These are phyloP conservation scores for Nicotiana rustica DNA, from an alignment of 305 asterid species.

Conservation along the genomic window DNA sequence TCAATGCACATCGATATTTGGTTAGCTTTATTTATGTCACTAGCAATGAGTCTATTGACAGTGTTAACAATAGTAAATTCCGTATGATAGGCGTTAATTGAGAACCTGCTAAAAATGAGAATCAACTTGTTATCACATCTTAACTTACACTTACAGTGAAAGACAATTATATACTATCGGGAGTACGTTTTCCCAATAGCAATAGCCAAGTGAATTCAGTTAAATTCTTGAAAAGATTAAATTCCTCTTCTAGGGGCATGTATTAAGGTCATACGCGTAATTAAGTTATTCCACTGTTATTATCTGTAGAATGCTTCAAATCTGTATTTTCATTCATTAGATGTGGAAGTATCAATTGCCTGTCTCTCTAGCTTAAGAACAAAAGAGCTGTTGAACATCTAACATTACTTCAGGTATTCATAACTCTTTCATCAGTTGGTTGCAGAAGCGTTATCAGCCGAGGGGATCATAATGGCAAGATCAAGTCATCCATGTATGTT, in stretches of 20 bases:
- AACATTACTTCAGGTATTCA: not conserved
- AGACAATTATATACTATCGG: not conserved
- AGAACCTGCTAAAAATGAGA: not conserved
- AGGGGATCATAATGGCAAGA: conserved; percentile 53
- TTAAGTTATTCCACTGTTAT: not conserved
- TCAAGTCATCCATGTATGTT: conserved; percentile 82
- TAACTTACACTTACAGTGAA: not conserved
- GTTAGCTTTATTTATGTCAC: not conserved
- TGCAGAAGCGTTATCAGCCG: conserved; percentile 59
- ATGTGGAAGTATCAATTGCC: not conserved
- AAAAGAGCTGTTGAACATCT: not conserved
- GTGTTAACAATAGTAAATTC: too few species aligned
- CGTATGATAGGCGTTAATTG: not conserved
- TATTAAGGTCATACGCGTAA: not conserved
- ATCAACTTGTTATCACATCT: not conserved
- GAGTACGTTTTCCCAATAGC: not conserved
- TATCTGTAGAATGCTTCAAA: not conserved
- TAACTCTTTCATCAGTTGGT: conserved; percentile 49
- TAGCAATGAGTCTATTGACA: too few species aligned
- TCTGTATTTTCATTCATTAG: not conserved
- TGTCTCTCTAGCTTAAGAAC: not conserved
- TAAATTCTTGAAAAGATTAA: not conserved
- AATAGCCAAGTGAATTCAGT: not conserved
- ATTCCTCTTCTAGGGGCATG: not conserved
- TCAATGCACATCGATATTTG: not conserved